Evolutionary conservation across 176 grass and related monocot species (phyloP).

Genomic region (Ensete ventricosum): DNA sequence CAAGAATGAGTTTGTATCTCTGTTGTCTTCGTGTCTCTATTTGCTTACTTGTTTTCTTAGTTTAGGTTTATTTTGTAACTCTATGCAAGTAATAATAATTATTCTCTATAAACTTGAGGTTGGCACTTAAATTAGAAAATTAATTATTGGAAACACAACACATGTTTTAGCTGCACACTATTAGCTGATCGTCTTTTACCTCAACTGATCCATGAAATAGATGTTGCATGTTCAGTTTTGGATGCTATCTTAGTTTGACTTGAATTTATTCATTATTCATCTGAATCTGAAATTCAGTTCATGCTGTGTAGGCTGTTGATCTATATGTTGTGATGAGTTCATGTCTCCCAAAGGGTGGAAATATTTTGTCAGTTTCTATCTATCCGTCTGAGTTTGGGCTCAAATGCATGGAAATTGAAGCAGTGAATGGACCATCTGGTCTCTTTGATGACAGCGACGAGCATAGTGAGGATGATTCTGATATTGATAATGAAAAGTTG

Average conservation of each 20-base stretch:
- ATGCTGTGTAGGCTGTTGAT: conserved; percentile 56
- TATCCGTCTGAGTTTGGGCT: conserved; percentile 91
- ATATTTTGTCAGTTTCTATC: conserved; percentile 48
- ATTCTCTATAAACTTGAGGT: no score
- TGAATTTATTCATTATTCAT: not conserved
- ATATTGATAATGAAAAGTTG: conserved; percentile 58
- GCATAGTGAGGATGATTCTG: conserved; percentile 23
- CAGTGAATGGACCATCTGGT: conserved; percentile 45
- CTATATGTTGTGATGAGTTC: conserved; percentile 85
- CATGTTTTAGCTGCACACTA: no score
- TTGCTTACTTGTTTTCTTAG: no score
- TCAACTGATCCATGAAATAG: no score
- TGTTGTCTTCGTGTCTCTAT: no score
- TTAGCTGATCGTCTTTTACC: no score
- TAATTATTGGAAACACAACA: no score
- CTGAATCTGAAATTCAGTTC: conserved; percentile 2
- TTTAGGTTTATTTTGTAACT: no score
- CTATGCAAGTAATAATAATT: no score
- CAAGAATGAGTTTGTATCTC: no score
- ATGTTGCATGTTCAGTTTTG: not conserved
- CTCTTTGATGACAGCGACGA: conserved; percentile 30
- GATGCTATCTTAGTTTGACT: conserved; percentile 1
- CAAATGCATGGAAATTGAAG: conserved; percentile 74
- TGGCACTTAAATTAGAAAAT: no score
- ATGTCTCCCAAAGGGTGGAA: conserved; percentile 57